Conservation (phyloP, 208 protist species). For the Leishmania tarentolae region DNA sequence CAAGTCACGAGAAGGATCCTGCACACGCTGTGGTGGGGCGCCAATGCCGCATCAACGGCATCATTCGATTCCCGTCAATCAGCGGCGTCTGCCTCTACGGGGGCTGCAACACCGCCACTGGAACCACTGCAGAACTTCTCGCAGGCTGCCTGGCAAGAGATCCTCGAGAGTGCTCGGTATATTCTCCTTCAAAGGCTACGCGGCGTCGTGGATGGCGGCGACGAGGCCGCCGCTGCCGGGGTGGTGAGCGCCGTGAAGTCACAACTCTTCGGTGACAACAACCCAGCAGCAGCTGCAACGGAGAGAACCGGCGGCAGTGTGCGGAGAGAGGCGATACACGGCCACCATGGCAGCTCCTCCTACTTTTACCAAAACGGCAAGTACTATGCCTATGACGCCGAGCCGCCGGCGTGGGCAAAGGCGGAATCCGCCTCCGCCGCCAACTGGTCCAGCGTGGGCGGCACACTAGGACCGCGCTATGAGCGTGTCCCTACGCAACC, state of each 20-base stretch:
- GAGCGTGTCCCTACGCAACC: neutral
- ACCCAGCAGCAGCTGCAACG: neutral
- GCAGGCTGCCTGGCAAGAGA: constrained; percentile 6
- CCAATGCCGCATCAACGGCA: too few species aligned
- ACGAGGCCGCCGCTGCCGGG: neutral
- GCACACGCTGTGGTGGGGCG: neutral
- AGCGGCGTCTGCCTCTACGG: neutral
- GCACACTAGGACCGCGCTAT: neutral
- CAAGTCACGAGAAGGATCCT: neutral
- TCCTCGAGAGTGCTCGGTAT: constrained; percentile 19
- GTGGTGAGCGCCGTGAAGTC: neutral
- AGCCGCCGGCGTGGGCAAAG: constrained; percentile 15
- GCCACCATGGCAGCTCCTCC: neutral
- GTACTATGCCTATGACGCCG: constrained; percentile 35
- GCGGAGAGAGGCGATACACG: neutral
- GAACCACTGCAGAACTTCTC: constrained; percentile 7
- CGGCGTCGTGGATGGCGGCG: neutral
- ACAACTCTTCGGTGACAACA: neutral
- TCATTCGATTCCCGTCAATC: neutral
- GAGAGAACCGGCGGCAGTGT: neutral
- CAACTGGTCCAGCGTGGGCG: neutral
- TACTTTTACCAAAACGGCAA: constrained; percentile 44
- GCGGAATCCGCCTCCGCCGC: neutral
- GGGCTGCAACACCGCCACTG: neutral
- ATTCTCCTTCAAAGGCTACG: constrained; percentile 12